Evolutionary conservation across 495 filamentous ascomycete species (phyloP).

Genomic region (Halenospora varia): DNA sequence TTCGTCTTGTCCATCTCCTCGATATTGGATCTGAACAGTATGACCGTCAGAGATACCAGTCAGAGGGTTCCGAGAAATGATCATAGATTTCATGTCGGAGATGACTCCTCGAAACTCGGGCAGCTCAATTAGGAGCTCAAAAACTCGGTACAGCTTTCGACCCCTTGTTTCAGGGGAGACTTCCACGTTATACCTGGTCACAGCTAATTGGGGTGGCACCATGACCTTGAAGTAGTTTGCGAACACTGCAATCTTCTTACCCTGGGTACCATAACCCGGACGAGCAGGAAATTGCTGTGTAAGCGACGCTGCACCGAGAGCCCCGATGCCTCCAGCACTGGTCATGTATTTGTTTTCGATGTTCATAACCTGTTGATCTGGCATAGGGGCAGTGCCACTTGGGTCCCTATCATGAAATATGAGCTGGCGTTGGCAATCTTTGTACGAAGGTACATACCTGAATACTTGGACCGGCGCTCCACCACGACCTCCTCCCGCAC

Average conservation of each 20-base stretch:
- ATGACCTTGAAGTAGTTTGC: constrained; percentile 49
- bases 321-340: constrained; percentile 4
- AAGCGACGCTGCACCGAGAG: constrained; percentile 7
- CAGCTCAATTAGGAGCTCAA: constrained; percentile 43
- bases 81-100: constrained; percentile 45
- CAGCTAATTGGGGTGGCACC: constrained; percentile 27
- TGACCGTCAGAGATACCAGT: constrained; percentile 3
- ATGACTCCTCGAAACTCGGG: constrained; percentile 39
- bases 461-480: constrained; percentile 17
- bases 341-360: constrained; percentile 21
- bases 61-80: constrained; percentile 37
- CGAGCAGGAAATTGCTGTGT: constrained; percentile 29
- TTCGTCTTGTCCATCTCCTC: constrained; percentile 26
- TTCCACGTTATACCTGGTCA: constrained; percentile 42
- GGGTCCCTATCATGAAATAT: constrained; percentile 3
- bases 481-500: constrained; percentile 19
- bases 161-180: constrained; percentile 31
- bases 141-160: constrained; percentile 44
- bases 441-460: constrained; percentile 6
- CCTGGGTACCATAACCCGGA: constrained; percentile 47
- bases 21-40: constrained; percentile 32
- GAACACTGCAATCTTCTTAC: constrained; percentile 38
- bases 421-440: neutral
- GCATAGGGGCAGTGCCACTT: neutral
- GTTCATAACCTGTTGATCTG: constrained; percentile 3